Conservation (phyloP, 2,329 filamentous ascomycete species). For the Colletotrichum theobromicola region DNA sequence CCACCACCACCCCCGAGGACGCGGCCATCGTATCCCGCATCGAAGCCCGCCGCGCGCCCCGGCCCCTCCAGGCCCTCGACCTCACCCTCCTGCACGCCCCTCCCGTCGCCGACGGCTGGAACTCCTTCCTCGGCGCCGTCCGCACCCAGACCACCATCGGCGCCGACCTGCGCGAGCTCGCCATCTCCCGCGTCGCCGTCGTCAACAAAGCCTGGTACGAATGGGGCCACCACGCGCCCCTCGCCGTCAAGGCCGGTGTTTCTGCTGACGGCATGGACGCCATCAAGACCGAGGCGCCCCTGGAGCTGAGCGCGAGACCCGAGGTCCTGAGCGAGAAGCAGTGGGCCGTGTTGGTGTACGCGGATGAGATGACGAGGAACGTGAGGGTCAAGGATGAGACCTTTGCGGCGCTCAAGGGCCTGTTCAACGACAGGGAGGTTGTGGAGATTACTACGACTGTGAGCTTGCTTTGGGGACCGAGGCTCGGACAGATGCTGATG, state of each 20-base stretch:
- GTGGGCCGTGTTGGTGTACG: slow-evolving; percentile 73
- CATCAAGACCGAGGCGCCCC: slow-evolving; percentile 38
- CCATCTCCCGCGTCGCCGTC: slow-evolving; percentile 81
- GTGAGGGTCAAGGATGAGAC: slow-evolving; percentile 73
- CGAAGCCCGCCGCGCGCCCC: slow-evolving; percentile 67
- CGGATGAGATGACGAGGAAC: slow-evolving; percentile 83
- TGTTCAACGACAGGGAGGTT: slow-evolving; percentile 73
- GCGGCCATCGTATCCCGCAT: slow-evolving; percentile 68
- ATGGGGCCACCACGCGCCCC: slow-evolving; percentile 79
- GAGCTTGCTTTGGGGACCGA: slow-evolving; percentile 25
- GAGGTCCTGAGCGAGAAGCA: slow-evolving; percentile 60
- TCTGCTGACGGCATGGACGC: slow-evolving; percentile 52
- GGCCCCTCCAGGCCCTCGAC: slow-evolving; percentile 77
- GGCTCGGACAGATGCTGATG: slow-evolving; percentile 21
- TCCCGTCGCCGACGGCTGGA: slow-evolving; percentile 78
- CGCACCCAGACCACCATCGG: slow-evolving; percentile 57
- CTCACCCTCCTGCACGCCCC: slow-evolving; percentile 77
- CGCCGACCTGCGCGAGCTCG: slow-evolving; percentile 72
- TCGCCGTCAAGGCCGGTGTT: slow-evolving; percentile 65
- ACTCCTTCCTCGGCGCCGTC: slow-evolving; percentile 69
- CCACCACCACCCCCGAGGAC: slow-evolving; percentile 48
- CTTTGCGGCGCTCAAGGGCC: slow-evolving; percentile 65
- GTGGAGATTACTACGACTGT: slow-evolving; percentile 83
- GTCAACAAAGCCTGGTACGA: slow-evolving; percentile 86
- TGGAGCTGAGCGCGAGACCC: slow-evolving; percentile 30